A percentile compares a stretch with the other conserved stretches of the same genome.
These are phyloP conservation scores for Clathrospora elynae DNA, from an alignment of 2,329 filamentous ascomycete species.

Conservation along the genomic window DNA sequence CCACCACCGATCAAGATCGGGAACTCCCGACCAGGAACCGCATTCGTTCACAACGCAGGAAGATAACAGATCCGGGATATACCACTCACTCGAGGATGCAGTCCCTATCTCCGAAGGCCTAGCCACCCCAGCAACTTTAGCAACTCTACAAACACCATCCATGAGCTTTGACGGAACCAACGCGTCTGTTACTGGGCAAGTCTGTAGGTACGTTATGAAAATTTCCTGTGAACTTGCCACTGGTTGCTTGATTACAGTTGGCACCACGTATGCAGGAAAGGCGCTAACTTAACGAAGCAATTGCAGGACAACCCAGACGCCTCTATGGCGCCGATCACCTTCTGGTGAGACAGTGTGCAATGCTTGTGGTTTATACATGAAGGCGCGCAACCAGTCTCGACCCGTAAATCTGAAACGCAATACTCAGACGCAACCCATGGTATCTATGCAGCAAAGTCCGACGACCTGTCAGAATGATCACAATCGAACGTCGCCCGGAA, in stretches of 20 bases:
- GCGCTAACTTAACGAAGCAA: constrained; percentile 65
- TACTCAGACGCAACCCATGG: constrained; percentile 49
- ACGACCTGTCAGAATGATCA: constrained; percentile 45
- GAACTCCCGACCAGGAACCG: constrained; percentile 24
- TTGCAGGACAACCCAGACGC: constrained; percentile 90
- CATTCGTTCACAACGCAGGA: constrained; percentile 25
- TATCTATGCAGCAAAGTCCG: constrained; percentile 49
- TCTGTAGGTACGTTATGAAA: constrained; percentile 67
- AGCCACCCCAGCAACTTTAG: constrained; percentile 28
- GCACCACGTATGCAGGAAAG: constrained; percentile 8
- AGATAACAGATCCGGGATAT: constrained; percentile 40
- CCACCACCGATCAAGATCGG: constrained; percentile 26
- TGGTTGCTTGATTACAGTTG: constrained; percentile 7
- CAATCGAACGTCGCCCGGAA: constrained; percentile 49
- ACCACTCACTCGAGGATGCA: constrained; percentile 50
- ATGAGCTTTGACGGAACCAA: constrained; percentile 29
- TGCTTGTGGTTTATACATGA: constrained; percentile 92
- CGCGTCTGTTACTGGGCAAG: constrained; percentile 62
- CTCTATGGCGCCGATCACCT: constrained; percentile 91
- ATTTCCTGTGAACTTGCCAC: constrained; percentile 2
- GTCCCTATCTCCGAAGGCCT: constrained; percentile 35
- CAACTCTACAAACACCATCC: constrained; percentile 25
- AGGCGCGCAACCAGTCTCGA: constrained; percentile 87
- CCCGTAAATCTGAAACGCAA: constrained; percentile 89
- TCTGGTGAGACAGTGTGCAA: constrained; percentile 96